Percentiles rank a stretch among this genome's conserved stretches.
Conservation (phyloP, 352 stramenopile genomes). For the Peronospora belbahrii region DNA sequence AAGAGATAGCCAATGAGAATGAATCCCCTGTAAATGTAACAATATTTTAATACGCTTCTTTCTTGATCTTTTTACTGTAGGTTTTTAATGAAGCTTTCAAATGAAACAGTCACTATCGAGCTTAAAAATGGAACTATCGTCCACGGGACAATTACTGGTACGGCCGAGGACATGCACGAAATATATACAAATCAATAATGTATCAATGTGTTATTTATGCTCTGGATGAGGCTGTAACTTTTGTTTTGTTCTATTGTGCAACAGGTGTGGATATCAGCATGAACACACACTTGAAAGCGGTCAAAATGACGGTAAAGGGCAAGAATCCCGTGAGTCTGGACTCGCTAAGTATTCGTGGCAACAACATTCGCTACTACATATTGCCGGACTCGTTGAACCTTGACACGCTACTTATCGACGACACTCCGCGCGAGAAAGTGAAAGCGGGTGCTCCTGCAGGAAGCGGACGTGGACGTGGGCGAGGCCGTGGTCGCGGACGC, state of each 20-base stretch:
- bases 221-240: not conserved
- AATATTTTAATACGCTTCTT: not conserved
- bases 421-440: slow-evolving; percentile 94
- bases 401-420: slow-evolving; percentile 97
- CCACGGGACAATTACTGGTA: slow-evolving; percentile 94
- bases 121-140: slow-evolving; percentile 99
- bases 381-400: slow-evolving; percentile 95
- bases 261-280: slow-evolving; percentile 98
- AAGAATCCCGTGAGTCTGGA: slow-evolving; percentile 97
- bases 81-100: slow-evolving; percentile 98
- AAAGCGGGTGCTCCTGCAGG: slow-evolving; percentile 55
- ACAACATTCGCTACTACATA: slow-evolving; percentile 96
- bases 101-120: slow-evolving; percentile 99
- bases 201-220: not conserved
- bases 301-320: slow-evolving; percentile 96
- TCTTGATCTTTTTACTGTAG: slow-evolving; percentile 23
- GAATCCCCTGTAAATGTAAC: not conserved
- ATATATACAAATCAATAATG: too few relatives aligned
- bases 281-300: slow-evolving; percentile 99
- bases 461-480: slow-evolving; percentile 67
- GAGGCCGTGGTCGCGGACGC: slow-evolving; percentile 65
- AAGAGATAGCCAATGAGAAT: not conserved
- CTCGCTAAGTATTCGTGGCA: slow-evolving; percentile 96
- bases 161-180: not conserved
- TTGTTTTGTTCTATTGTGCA: not conserved